These are phyloP conservation scores for Heliosperma pusillum DNA, from an alignment of 148 eudicot genomes.

Conservation along the genomic window DNA sequence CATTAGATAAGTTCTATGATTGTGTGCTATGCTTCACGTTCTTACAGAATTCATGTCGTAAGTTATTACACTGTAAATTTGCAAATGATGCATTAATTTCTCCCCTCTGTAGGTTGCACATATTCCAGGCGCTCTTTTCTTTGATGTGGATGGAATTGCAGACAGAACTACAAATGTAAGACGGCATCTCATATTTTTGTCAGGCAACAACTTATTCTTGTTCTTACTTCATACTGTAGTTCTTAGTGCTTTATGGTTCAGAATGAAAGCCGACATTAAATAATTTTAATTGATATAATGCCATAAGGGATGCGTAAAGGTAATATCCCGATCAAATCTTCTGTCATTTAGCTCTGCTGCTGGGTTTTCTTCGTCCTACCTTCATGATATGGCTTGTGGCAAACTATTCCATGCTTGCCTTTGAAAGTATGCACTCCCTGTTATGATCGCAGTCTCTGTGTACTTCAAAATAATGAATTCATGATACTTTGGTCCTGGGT, in stretches of 20 bases:
- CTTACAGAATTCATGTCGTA: too few species aligned
- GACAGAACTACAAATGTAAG: constrained; percentile 83
- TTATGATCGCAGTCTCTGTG: too few species aligned
- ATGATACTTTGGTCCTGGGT: too few species aligned
- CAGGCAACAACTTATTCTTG: not conserved
- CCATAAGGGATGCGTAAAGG: not conserved
- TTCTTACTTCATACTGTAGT: not conserved
- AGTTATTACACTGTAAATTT: not conserved
- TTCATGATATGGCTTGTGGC: not conserved
- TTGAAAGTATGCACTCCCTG: too few species aligned
- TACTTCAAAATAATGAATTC: too few species aligned
- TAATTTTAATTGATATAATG: not conserved
- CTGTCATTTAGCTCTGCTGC: not conserved
- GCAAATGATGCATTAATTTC: constrained; percentile 1
- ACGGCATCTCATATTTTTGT: constrained; percentile 10
- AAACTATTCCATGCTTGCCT: too few species aligned
- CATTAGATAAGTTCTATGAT: not conserved
- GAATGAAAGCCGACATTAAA: not conserved
- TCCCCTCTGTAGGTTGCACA: constrained; percentile 65
- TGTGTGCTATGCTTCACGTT: not conserved
- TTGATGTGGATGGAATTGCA: constrained; percentile 85
- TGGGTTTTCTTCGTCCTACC: not conserved
- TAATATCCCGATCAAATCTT: not conserved
- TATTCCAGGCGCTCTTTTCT: constrained; percentile 96
- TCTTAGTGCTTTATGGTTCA: not conserved